Evolutionary conservation across 2,329 filamentous ascomycete genomes (phyloP).

Genomic region (Colletotrichum sp.): DNA sequence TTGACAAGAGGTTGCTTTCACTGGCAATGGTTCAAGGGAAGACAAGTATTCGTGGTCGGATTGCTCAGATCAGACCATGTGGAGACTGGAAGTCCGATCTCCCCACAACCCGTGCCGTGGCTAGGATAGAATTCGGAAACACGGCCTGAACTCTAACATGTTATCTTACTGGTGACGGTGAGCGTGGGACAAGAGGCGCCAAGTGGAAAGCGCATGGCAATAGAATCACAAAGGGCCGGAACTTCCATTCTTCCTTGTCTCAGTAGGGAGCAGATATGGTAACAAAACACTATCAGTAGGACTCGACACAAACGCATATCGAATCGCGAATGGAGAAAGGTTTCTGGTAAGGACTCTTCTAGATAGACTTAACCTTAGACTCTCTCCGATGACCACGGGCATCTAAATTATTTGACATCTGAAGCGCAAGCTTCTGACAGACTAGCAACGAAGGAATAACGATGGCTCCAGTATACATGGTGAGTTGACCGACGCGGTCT

Average conservation of each 20-base stretch:
- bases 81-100: background rate
- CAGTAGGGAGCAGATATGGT: background rate
- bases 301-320: background rate
- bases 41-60: background rate
- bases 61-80: background rate
- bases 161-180: background rate
- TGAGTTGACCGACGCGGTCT: background rate
- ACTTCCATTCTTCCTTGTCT: background rate
- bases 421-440: background rate
- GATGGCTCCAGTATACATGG: background rate
- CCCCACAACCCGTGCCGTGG: background rate
- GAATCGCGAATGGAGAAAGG: background rate
- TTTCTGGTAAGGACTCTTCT: background rate
- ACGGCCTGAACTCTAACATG: background rate
- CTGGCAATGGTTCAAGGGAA: background rate
- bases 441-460: background rate
- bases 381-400: background rate
- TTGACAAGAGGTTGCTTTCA: background rate
- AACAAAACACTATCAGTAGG: background rate
- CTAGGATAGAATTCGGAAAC: background rate
- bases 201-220: background rate
- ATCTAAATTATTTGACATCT: background rate
- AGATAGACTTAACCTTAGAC: background rate
- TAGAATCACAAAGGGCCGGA: background rate
- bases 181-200: background rate